Base-by-base conservation (phyloP, 2,329 filamentous ascomycete species). In the Talaromyces sp. region DNA sequence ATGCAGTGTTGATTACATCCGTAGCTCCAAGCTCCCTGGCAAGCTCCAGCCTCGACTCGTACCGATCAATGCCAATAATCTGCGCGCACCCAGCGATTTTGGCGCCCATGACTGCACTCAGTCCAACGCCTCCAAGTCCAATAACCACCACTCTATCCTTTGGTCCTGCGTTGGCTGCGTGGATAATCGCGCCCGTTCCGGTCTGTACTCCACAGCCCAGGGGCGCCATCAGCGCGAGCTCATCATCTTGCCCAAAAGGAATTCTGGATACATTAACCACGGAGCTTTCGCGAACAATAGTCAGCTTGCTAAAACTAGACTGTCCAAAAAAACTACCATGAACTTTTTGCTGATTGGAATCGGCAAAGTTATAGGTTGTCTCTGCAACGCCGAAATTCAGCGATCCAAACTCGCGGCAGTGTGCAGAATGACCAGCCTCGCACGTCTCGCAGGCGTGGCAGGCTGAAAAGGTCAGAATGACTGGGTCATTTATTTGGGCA, bases 391-490 rank as follows among this genome's bases (percentile, higher is more conserved):
- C 41, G 11, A 46, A 46, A 17, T 46, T 46, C n/a, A 46, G 19
- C 19, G 7, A 8, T 19, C 3, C 41, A 21, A 46, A 46, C 9
- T 46, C 6, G 41, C 17, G n/a, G 10, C n/a, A 46, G 4, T 46
- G 41, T 46, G 41, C 41, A 21, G 41, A 10, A 21, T 46, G 41
- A 2, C 41, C 41, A 7, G 14, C n/a, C 10, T 21, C 17, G 69
- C 82, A 85, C 14, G 77, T 72, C n/a, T 78, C 70, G 69, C 82
- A 85, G 3, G 65, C 63, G 3, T 71, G 65, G 69, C 81, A 83
- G 60, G 74, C 78, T n/a, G 75, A 72, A 65, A 81, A 82, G 17
- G 78, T 80, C 4, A 82, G 69, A 14, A 82, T 67, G 4, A 82
- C 79, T 1, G 77, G 73, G 62, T 83, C 80, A 35, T 79, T 80